Evolutionary conservation across 2,329 filamentous ascomycete genomes (phyloP), one percentile per base, ranked within the genome.

Genomic region (Ceratocystis alfenasii): DNA sequence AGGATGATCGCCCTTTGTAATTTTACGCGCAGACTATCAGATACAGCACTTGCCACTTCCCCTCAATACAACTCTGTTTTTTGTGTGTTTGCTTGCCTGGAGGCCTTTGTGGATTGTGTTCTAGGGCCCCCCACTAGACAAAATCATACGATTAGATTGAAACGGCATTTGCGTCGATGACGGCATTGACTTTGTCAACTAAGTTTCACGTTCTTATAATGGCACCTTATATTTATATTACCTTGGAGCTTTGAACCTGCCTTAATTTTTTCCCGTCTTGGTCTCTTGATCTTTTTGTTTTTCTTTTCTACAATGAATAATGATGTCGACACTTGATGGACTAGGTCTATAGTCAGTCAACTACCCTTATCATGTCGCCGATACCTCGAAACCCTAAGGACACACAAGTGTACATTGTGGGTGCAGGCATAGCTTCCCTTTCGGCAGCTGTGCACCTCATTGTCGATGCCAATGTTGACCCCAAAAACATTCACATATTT

Each of bases 401-500:
- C 60, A 72, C 70, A 44, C 65, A 61, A 55, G 73, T 71, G 59
- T 76, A 72, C 71, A 73, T 76, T 28, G 69, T 76, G 7, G 75
- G 74, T 33, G 72, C 72, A 4, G 74, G 74, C 22, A 72, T 75
- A 6, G 71, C 74, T 1, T 72, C 74, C 0, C 70, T 76, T 22
- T 72, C 75, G 17, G 71, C 75, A 5, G 72, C 74, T n/a, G 73
- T 73, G 17, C 72, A 75, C 66, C 70, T 76, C 8, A 70, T 76
- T 22, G 69, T 71, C 45, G 74, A 76, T 67, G 74, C 71, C 20
- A 71, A 73, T 53, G 70, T 76, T 53, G 72, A 73, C 0, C 71
- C 74, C 0, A 67, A 69, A 10, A 71, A 72, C 50, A 73, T 76
- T 66, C 74, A 74, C 36, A 72, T 76, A 30, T 68, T 75, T 53